Evolutionary conservation across 768 basidiomycete genomes (phyloP).

Genomic region (Cantharellus cinnabarinus): DNA sequence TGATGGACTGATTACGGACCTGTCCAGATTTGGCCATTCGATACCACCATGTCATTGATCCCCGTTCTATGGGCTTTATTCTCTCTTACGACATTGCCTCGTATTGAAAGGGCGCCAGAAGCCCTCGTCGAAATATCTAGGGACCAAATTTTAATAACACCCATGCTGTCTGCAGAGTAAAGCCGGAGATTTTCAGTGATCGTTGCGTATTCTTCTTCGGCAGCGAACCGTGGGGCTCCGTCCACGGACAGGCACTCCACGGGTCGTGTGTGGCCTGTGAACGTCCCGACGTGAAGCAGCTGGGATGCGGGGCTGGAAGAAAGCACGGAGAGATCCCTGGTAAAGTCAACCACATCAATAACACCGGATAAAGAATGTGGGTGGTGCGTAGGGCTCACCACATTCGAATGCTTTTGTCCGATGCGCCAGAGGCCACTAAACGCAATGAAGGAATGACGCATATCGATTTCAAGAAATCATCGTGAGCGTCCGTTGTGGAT

Average conservation of each 20-base stretch:
- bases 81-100: slow-evolving; percentile 38
- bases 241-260: slow-evolving; percentile 58
- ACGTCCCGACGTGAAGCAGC: slow-evolving; percentile 30
- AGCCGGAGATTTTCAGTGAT: slow-evolving; percentile 18
- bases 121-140: slow-evolving; percentile 22
- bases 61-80: slow-evolving; percentile 60
- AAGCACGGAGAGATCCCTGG: slow-evolving; percentile 9
- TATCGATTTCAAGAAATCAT: slow-evolving; percentile 79
- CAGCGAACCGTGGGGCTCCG: slow-evolving; percentile 20
- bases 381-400: slow-evolving; percentile 33
- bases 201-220: slow-evolving; percentile 12
- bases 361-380: too few relatives aligned
- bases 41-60: slow-evolving; percentile 50
- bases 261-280: slow-evolving; percentile 75
- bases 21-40: slow-evolving; percentile 69
- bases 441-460: slow-evolving; percentile 43
- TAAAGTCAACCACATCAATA: not conserved
- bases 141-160: slow-evolving; percentile 65
- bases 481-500: slow-evolving; percentile 56
- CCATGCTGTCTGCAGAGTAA: slow-evolving; percentile 85
- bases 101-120: slow-evolving; percentile 10
- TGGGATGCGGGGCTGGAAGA: not conserved
- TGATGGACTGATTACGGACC: slow-evolving; percentile 27
- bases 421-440: slow-evolving; percentile 63
- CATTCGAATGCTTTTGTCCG: slow-evolving; percentile 72